Evolutionary conservation across 805 yeast genomes (phyloP).

Genomic region (Yamadazyma akitaensis): DNA sequence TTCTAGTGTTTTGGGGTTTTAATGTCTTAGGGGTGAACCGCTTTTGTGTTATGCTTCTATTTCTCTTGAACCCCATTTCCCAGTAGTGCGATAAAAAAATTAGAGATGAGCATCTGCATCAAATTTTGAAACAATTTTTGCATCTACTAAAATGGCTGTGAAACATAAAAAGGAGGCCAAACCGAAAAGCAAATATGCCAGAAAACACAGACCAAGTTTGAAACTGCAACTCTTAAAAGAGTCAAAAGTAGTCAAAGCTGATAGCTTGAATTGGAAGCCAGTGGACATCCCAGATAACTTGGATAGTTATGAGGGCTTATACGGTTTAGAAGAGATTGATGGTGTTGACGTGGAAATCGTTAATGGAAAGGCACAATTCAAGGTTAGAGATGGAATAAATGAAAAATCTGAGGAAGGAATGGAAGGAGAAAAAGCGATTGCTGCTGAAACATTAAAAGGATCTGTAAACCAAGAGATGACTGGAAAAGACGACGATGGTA

Average conservation of each 20-base stretch:
- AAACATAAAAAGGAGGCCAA: slow-evolving; percentile 1
- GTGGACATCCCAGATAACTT: slow-evolving; percentile 80
- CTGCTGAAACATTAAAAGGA: slow-evolving; percentile 8
- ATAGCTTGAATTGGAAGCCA: slow-evolving; percentile 68
- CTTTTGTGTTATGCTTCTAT: slow-evolving; percentile 30
- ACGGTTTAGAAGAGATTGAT: slow-evolving; percentile 90
- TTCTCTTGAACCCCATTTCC: slow-evolving; percentile 2
- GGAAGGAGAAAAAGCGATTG: slow-evolving; percentile 18
- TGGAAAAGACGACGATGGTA: slow-evolving; percentile 11
- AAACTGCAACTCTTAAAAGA: slow-evolving; percentile 16
- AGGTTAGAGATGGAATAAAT: slow-evolving; percentile 32
- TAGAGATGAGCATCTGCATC: slow-evolving; percentile 6
- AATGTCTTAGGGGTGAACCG: slow-evolving; percentile 40
- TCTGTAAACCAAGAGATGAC: slow-evolving; percentile 16
- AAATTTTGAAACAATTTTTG: neutral
- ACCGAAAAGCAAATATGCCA: slow-evolving; percentile 1
- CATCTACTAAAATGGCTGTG: neutral
- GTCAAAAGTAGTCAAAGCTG: slow-evolving; percentile 45
- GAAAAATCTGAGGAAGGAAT: slow-evolving; percentile 17
- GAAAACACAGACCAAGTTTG: neutral
- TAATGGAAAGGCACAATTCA: slow-evolving; percentile 63
- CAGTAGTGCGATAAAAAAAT: slow-evolving; percentile 4
- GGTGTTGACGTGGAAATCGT: slow-evolving; percentile 82
- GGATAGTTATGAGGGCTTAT: slow-evolving; percentile 87
- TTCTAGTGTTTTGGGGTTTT: slow-evolving; percentile 71